A percentile compares a stretch with the other conserved stretches of the same genome.
Conservation (phyloP, 2,329 filamentous ascomycete genomes). For the Gyromitra esculenta region DNA sequence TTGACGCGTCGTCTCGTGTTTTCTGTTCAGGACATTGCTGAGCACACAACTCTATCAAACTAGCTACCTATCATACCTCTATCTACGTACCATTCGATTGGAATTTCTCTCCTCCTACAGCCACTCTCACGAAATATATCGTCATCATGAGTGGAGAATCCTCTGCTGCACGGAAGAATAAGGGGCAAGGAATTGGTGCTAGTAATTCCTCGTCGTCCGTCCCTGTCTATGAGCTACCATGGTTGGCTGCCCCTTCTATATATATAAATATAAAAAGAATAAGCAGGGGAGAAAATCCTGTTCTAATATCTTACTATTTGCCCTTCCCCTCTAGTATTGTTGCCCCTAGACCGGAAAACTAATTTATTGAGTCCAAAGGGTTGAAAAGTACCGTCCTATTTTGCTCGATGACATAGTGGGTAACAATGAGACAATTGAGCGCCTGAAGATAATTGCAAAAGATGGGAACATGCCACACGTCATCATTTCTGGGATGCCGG, state of each 20-base stretch:
- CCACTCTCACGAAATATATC: background rate
- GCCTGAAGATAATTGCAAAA: constrained; percentile 96
- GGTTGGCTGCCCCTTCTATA: constrained; percentile 64
- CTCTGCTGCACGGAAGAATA: constrained; percentile 49
- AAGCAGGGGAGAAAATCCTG: constrained; percentile 8
- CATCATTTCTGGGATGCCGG: constrained; percentile 99
- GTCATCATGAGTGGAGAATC: constrained; percentile 55
- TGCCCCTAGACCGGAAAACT: background rate
- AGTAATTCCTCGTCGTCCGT: constrained; percentile 40
- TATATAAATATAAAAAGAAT: too few relatives aligned
- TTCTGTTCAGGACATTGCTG: background rate
- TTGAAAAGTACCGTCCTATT: constrained; percentile 95
- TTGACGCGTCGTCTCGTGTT: constrained; percentile 19
- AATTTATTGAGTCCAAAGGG: constrained; percentile 68
- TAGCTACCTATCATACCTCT: background rate
- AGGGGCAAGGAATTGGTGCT: constrained; percentile 4
- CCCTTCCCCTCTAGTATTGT: background rate
- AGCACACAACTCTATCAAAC: background rate
- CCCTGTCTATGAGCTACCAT: constrained; percentile 77
- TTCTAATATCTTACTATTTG: background rate
- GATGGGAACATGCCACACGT: constrained; percentile 99
- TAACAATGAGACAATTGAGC: constrained; percentile 96
- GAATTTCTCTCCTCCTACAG: background rate
- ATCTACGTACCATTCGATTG: constrained; percentile 12
- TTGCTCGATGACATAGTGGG: constrained; percentile 97